These are phyloP conservation scores for Antarctomyces pellizariae DNA, from an alignment of 495 filamentous ascomycete genomes.

Conservation along the genomic window DNA sequence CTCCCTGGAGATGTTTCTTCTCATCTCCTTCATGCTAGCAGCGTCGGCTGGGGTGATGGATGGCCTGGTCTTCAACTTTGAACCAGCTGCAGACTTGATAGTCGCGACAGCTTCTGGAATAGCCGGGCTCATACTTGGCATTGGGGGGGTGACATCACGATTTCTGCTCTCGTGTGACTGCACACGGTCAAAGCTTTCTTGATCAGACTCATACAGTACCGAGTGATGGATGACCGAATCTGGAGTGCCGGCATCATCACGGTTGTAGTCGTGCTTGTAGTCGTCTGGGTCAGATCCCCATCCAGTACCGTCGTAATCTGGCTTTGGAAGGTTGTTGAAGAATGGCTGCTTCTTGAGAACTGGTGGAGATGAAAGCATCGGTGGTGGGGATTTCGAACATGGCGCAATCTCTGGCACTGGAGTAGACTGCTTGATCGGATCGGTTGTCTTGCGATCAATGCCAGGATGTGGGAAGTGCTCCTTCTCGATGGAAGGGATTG, in stretches of 20 bases:
- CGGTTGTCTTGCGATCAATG: background rate
- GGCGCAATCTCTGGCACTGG: background rate
- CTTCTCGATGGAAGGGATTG: background rate
- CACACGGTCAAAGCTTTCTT: conserved; percentile 16
- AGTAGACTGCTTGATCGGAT: background rate
- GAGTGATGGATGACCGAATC: conserved; percentile 87
- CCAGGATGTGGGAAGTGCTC: conserved; percentile 1
- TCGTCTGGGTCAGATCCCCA: conserved; percentile 28
- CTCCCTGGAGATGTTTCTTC: conserved; percentile 61
- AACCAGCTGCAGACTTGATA: conserved; percentile 63
- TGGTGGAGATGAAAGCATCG: too few relatives aligned
- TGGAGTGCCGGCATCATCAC: conserved; percentile 64
- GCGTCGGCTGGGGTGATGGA: conserved; percentile 73
- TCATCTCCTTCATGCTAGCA: conserved; percentile 64
- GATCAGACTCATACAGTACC: conserved; percentile 19
- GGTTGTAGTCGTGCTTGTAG: too few relatives aligned
- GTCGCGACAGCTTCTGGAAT: conserved; percentile 76
- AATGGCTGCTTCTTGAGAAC: too few relatives aligned
- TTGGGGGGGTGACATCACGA: too few relatives aligned
- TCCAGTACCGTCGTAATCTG: conserved; percentile 29
- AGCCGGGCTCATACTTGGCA: too few relatives aligned
- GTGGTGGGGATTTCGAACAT: conserved; percentile 5
- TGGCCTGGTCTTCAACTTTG: conserved; percentile 71
- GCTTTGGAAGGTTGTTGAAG: conserved; percentile 19
- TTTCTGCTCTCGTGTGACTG: conserved; percentile 12